phyloP scores from a whole-genome alignment of 768 basidiomycete genomes.

The Rhodotorula toruloides region DNA sequence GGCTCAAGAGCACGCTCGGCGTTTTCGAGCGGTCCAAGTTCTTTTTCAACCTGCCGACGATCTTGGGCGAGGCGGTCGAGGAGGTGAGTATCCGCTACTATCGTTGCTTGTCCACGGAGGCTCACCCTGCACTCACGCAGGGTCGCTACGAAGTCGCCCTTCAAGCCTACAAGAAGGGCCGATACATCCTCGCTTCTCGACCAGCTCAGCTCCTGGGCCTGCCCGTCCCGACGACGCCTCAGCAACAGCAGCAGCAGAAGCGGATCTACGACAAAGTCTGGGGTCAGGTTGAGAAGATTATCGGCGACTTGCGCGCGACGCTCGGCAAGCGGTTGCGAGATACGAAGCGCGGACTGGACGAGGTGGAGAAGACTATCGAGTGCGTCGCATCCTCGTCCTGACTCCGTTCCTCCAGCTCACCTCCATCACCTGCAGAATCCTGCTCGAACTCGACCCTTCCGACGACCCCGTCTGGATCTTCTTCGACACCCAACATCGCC shows the following conservation, averaged over 20 bases:
- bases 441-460: slow-evolving; percentile 74
- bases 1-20: slow-evolving; percentile 82
- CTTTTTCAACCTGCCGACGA: slow-evolving; percentile 95
- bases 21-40: slow-evolving; percentile 96
- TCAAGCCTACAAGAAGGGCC: slow-evolving; percentile 95
- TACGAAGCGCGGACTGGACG: slow-evolving; percentile 71
- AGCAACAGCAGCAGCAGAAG: slow-evolving; percentile 73
- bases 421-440: slow-evolving; percentile 55
- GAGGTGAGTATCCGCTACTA: slow-evolving; percentile 55
- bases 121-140: slow-evolving; percentile 48
- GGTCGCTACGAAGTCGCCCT: slow-evolving; percentile 90
- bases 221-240: slow-evolving; percentile 54
- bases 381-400: slow-evolving; percentile 48
- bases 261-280: slow-evolving; percentile 86
- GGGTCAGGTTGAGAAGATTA: slow-evolving; percentile 87
- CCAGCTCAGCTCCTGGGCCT: slow-evolving; percentile 66
- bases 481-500: slow-evolving; percentile 85
- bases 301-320: slow-evolving; percentile 78
- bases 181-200: slow-evolving; percentile 79
- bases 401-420: not conserved
- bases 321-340: slow-evolving; percentile 77
- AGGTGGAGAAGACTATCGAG: slow-evolving; percentile 97
- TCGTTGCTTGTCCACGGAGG: not conserved
- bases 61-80: slow-evolving; percentile 80
- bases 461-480: slow-evolving; percentile 95